Conservation (phyloP, 2,329 filamentous ascomycete genomes). For the Claviceps spartinae region DNA sequence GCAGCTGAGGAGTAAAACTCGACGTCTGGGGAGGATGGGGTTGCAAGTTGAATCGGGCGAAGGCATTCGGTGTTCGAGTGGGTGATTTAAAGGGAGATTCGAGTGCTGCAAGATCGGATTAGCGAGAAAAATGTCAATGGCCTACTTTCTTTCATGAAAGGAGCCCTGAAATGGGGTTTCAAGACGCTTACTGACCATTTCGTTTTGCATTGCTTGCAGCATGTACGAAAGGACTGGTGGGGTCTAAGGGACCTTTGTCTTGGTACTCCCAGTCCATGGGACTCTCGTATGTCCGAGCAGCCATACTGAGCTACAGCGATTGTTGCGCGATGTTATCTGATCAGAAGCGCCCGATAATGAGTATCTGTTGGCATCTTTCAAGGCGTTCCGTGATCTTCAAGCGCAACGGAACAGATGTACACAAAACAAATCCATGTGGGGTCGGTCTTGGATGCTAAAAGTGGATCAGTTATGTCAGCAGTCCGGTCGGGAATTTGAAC, state of each 20-base stretch:
- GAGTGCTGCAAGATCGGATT: conserved; percentile 19
- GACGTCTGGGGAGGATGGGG: conserved; percentile 27
- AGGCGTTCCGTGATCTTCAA: conserved; percentile 8
- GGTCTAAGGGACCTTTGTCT: conserved; percentile 41
- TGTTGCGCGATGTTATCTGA: not conserved
- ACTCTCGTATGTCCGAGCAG: conserved; percentile 43
- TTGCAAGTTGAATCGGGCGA: conserved; percentile 22
- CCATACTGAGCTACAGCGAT: conserved; percentile 23
- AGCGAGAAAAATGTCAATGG: conserved; percentile 7
- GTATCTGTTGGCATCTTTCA: not conserved
- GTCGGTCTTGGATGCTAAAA: conserved; percentile 5
- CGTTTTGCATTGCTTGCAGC: conserved; percentile 28
- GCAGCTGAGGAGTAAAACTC: conserved; percentile 31
- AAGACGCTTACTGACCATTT: conserved; percentile 25
- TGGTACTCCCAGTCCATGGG: conserved; percentile 58
- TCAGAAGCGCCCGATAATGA: not conserved
- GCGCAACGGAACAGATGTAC: conserved; percentile 15
- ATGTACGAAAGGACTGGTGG: conserved; percentile 47
- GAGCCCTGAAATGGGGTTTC: not conserved
- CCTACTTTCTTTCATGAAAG: too few species aligned
- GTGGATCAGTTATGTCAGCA: conserved; percentile 18
- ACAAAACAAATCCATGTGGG: conserved; percentile 20
- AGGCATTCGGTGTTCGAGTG: conserved; percentile 19
- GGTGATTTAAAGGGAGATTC: conserved; percentile 24
- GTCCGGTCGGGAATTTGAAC: too few species aligned